Evolutionary conservation across 805 yeast genomes (phyloP).

Genomic region (Ogataea corticis): DNA sequence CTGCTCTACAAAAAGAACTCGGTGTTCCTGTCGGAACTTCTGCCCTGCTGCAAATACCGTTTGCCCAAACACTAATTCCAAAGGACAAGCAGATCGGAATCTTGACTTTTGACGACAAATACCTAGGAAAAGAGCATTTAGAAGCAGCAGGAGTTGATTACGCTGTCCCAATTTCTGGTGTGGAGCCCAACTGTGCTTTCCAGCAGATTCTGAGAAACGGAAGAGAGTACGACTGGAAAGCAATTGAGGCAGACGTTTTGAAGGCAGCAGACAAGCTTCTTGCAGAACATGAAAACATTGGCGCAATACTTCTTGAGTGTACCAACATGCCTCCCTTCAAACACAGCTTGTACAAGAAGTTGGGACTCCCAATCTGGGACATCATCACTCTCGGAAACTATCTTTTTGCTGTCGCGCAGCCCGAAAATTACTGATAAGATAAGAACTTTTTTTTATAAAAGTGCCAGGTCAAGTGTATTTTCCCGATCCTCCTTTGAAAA

Average conservation of each 20-base stretch:
- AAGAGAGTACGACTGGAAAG: constrained; percentile 25
- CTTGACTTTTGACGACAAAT: constrained; percentile 31
- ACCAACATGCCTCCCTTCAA: constrained; percentile 36
- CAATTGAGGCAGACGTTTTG: constrained; percentile 28
- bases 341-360: constrained; percentile 13
- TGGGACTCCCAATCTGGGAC: constrained; percentile 34
- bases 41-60: constrained; percentile 31
- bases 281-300: constrained; percentile 19
- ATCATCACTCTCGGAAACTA: constrained; percentile 33
- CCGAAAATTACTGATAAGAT: constrained; percentile 1
- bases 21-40: constrained; percentile 35
- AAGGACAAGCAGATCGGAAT: constrained; percentile 28
- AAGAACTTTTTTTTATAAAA: not conserved
- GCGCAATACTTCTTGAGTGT: constrained; percentile 35
- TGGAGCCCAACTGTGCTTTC: constrained; percentile 22
- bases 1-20: constrained; percentile 20
- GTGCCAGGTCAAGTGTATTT: constrained; percentile 1
- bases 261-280: constrained; percentile 23
- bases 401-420: constrained; percentile 19
- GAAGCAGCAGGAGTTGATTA: constrained; percentile 28
- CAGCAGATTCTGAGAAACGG: constrained; percentile 28
- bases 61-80: constrained; percentile 22
- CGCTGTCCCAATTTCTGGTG: constrained; percentile 26
- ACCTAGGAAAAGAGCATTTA: constrained; percentile 30
- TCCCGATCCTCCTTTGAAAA: not conserved